Conservation (phyloP, 495 filamentous ascomycete genomes). For the Hypoxylon fuscum region DNA sequence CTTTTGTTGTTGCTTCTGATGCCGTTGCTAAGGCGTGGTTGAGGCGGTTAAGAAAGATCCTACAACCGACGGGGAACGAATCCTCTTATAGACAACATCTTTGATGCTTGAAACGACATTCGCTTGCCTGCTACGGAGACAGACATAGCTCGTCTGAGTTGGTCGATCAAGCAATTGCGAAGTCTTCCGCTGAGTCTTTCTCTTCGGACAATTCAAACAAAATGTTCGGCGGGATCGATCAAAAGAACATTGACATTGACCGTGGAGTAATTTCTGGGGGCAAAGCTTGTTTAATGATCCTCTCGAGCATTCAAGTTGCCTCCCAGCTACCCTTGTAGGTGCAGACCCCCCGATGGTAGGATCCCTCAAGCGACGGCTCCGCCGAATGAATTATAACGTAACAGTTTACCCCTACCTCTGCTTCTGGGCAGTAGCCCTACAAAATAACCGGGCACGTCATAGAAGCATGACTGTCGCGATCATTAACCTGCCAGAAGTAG, state of each 20-base stretch:
- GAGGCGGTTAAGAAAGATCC: background rate
- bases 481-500: background rate
- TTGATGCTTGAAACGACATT: background rate
- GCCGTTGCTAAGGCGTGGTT: background rate
- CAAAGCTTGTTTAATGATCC: background rate
- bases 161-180: background rate
- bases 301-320: background rate
- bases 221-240: slow-evolving; percentile 5
- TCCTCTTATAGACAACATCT: background rate
- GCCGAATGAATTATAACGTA: background rate
- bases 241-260: slow-evolving; percentile 2
- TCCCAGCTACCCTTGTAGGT: slow-evolving; percentile 1
- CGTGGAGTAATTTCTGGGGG: background rate
- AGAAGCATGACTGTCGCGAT: background rate
- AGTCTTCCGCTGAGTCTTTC: slow-evolving; percentile 2
- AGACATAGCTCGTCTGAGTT: background rate
- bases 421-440: background rate
- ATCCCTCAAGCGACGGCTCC: background rate
- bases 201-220: slow-evolving; percentile 6
- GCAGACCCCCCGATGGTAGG: background rate
- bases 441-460: background rate
- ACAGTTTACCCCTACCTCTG: background rate
- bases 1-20: background rate
- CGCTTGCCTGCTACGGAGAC: background rate
- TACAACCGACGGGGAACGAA: background rate